phyloP scores from a whole-genome alignment of 495 filamentous ascomycete species.

The Tuber brumale region DNA sequence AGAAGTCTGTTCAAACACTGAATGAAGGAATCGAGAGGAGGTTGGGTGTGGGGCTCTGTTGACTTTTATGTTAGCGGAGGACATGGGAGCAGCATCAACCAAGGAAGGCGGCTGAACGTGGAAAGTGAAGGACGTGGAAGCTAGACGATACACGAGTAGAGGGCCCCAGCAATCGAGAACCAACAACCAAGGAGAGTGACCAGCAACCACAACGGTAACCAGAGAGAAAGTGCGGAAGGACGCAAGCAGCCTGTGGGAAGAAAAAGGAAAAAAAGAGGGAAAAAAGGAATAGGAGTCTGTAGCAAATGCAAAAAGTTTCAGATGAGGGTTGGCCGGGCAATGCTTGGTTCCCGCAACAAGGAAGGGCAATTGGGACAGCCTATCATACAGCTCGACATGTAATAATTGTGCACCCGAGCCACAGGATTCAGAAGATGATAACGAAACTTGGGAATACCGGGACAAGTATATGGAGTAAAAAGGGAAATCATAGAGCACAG shows the following conservation, averaged over 20 bases:
- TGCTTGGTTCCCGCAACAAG: background rate
- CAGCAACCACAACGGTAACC: background rate
- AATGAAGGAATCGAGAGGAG: background rate
- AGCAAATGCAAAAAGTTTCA: background rate
- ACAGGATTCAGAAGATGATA: background rate
- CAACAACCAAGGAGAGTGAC: background rate
- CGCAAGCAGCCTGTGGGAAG: background rate
- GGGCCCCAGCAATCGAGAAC: background rate
- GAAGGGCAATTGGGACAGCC: background rate
- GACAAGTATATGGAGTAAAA: background rate
- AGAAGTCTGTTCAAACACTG: slow-evolving; percentile 1
- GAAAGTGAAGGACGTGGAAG: background rate
- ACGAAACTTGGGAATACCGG: background rate
- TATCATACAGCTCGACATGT: background rate
- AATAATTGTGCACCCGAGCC: background rate
- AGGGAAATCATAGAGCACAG: background rate
- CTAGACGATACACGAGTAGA: background rate
- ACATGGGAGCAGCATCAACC: background rate
- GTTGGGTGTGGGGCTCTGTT: background rate
- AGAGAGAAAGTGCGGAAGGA: background rate
- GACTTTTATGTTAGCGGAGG: slow-evolving; percentile 2
- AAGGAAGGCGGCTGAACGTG: background rate
- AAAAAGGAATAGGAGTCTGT: background rate
- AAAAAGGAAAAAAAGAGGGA: background rate
- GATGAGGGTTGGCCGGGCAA: background rate